Percentiles rank a stretch among this genome's conserved stretches.
phyloP scores from a whole-genome alignment of 108 stramenopile species.

The Schizochytrium sp. region DNA sequence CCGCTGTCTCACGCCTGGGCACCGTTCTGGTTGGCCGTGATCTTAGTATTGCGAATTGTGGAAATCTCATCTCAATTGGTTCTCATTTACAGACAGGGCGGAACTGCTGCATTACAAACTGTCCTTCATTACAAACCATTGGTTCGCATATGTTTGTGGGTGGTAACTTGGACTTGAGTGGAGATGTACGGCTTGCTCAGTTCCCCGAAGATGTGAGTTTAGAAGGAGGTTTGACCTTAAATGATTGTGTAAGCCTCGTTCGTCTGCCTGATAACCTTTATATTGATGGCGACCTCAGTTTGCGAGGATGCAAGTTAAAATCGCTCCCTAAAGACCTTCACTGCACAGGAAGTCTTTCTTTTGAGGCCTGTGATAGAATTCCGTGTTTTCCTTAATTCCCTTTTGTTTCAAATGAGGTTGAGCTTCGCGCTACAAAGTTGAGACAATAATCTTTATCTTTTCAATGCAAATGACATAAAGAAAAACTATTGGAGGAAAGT shows the following conservation, averaged over 20 bases:
- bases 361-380: neutral
- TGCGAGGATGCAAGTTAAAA: neutral
- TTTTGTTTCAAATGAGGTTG: neutral
- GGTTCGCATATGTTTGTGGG: neutral
- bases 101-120: conserved; percentile 16
- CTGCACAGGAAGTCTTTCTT: neutral
- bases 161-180: neutral
- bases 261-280: neutral
- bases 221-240: neutral
- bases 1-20: neutral
- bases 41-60: neutral
- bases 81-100: neutral
- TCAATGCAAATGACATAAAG: no score
- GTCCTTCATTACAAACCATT: neutral
- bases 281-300: neutral
- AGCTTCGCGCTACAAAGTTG: no score
- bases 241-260: neutral
- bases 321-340: neutral
- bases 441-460: no score
- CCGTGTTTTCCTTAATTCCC: neutral
- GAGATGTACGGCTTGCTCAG: neutral
- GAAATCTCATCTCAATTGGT: neutral
- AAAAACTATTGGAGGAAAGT: no score
- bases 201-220: neutral
- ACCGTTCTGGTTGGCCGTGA: conserved; percentile 4